Evolutionary conservation across 495 filamentous ascomycete species (phyloP), one percentile per base, ranked within the genome.

Genomic region (Aspergillus sclerotiicarbonarius): DNA sequence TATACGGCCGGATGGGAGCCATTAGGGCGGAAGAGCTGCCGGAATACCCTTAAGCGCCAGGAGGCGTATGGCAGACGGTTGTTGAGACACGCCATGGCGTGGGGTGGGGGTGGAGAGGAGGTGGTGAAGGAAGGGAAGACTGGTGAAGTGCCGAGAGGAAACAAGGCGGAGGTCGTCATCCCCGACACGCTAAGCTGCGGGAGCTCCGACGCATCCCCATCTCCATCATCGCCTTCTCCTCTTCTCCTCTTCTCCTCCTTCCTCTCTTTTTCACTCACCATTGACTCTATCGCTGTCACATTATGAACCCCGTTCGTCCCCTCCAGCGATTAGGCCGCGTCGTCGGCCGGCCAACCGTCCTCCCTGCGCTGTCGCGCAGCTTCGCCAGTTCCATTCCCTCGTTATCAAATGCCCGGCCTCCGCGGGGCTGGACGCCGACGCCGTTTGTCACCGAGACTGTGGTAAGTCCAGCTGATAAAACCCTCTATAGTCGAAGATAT

Each of bases 391-490:
- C 62, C 53, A 58, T 60, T 46, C 62, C 70, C 51, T 74, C 56
- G 55, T 68, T 61, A 66, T 80, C 79, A 46, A 51, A 25, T 16
- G 49, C 48, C 49, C 62, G 57, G 59, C 65, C 76, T 53, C 80
- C 84, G 53, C 77, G 71, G 62, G 77, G 74, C 21, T 80, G 80
- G 77, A 85, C 87, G 39, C 86, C 87, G 25, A 86, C 89, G 60
- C 86, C 87, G 5, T 89, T 86, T 62, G 86, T 91, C 61, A 90
- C 87, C 31, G 88, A 91, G 78, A 89, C 88, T 32, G 84, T 92
- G 62, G 91, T 94, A 86, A 63, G 90, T 77, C n/a, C n/a, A n/a
- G 29, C 41, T 48, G n/a, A 16, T 13, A 32, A 33, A 32, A 4
- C 41, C 33, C 9, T 43, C 6, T 46, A 4, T 32, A n/a, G 19